A percentile compares a stretch with the other conserved stretches of the same genome.
Conservation (phyloP, 805 yeast species). For the Trichomonascus vanleenenianus region DNA sequence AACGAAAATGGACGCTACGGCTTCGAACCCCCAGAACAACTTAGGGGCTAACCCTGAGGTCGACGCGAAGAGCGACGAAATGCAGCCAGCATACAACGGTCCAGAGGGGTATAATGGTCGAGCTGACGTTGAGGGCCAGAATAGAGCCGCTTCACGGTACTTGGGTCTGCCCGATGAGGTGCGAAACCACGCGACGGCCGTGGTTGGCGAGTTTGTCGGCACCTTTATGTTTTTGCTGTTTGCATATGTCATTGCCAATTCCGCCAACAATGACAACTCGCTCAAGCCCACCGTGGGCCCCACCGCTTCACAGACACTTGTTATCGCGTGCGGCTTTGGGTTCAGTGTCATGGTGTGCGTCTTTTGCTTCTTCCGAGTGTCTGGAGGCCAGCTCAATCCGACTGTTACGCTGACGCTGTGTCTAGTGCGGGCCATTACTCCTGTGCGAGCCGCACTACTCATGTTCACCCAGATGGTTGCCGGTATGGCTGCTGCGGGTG, state of each 20-base stretch:
- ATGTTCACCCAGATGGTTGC: constrained; percentile 65
- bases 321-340: constrained; percentile 85
- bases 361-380: constrained; percentile 59
- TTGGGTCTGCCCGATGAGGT: constrained; percentile 36
- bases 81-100: too few relatives aligned
- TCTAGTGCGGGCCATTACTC: constrained; percentile 66
- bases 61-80: too few relatives aligned
- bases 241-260: constrained; percentile 76
- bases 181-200: constrained; percentile 61
- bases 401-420: constrained; percentile 72
- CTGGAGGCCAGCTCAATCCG: constrained; percentile 89
- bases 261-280: constrained; percentile 55
- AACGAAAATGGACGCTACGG: too few relatives aligned
- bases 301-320: constrained; percentile 28
- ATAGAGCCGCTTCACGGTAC: neutral
- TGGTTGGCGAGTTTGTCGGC: constrained; percentile 75
- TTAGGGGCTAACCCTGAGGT: too few relatives aligned
- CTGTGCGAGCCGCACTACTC: constrained; percentile 61
- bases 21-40: too few relatives aligned
- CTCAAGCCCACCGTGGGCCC: constrained; percentile 33
- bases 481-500: constrained; percentile 91
- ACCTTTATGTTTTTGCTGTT: constrained; percentile 78
- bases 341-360: constrained; percentile 73
- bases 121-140: neutral
- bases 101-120: too few relatives aligned